Base-by-base conservation (phyloP, 164 flowering plant genomes). In the Vitis rupestris region DNA sequence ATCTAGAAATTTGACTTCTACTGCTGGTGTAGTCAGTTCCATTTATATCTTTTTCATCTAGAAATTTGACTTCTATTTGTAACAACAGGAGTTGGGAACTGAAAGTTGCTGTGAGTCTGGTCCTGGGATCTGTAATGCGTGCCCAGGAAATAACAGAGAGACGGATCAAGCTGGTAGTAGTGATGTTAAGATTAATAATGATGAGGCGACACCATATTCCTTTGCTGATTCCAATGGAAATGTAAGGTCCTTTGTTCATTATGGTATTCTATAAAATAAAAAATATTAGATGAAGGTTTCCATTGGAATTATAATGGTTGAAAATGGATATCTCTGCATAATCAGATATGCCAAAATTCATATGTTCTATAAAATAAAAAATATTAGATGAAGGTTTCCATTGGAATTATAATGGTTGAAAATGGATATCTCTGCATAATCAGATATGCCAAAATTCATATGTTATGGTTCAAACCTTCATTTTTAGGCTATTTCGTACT, bases 41-140 rank as follows among this genome's bases (percentile, higher is more conserved):
- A 37, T 64, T 56, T 74, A 53, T 62, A 67, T 71, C 67, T 37
- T 75, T 82, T 80, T 79, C 74, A 78, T 78, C 23, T 73, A 74
- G 83, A 82, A 75, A 79, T 68, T 77, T 82, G 78, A 84, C 83
- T 68, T 82, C 56, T 86, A 71, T 83, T 76, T 37, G 79, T 85
- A 67, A 80, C 77, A 69, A 67, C 86, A 87, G 86, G 86, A 77
- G 78, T 58, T 73, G 47, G 72, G 69, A 49, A 59, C 30, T 70
- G 75, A 71, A 68, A 69, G 44, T 67, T 59, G 50, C 19, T 16
- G 65, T 60, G 83, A 72, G 53, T 60, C 74, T 14, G 68, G 51
- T 61, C 48, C 13, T 15, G 79, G 72, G 69, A 80, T 73, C 56
- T 54, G 70, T 67, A 53, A 77, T 65, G 50, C 69, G 53, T 67